These are phyloP conservation scores for Shiraia bambusicola DNA, from an alignment of 2,329 filamentous ascomycete species.

Conservation along the genomic window DNA sequence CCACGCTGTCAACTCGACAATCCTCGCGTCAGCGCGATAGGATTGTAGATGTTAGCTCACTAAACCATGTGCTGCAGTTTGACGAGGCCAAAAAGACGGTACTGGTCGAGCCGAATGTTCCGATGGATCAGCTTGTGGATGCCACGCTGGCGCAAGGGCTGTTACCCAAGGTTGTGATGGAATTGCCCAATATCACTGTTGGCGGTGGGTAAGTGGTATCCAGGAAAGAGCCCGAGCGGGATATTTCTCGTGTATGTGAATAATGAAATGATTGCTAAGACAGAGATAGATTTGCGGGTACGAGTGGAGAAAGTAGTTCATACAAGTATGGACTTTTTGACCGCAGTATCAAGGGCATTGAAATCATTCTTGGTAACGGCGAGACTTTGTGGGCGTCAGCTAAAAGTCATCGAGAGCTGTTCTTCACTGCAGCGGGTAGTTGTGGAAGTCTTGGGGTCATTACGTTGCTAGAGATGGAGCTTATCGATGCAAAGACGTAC, in stretches of 20 bases:
- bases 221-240: no score
- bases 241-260: neutral
- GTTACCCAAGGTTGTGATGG: slow-evolving; percentile 67
- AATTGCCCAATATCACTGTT: slow-evolving; percentile 69
- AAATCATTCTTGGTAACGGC: slow-evolving; percentile 64
- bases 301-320: slow-evolving; percentile 66
- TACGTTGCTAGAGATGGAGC: slow-evolving; percentile 61
- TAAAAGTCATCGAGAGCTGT: slow-evolving; percentile 54
- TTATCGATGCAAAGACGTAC: slow-evolving; percentile 56
- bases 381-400: slow-evolving; percentile 53
- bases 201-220: slow-evolving; percentile 55
- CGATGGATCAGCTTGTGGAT: slow-evolving; percentile 65
- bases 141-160: slow-evolving; percentile 58
- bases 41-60: slow-evolving; percentile 52
- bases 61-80: slow-evolving; percentile 52
- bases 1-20: slow-evolving; percentile 56
- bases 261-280: slow-evolving; percentile 2
- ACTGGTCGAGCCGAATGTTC: slow-evolving; percentile 67
- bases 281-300: slow-evolving; percentile 58
- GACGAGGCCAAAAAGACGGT: slow-evolving; percentile 47
- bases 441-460: slow-evolving; percentile 63
- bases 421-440: slow-evolving; percentile 60
- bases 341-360: slow-evolving; percentile 60
- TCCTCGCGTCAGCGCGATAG: slow-evolving; percentile 44
- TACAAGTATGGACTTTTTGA: slow-evolving; percentile 70